Conservation (phyloP, 2,329 filamentous ascomycete genomes). For the Ophiostoma montium region DNA sequence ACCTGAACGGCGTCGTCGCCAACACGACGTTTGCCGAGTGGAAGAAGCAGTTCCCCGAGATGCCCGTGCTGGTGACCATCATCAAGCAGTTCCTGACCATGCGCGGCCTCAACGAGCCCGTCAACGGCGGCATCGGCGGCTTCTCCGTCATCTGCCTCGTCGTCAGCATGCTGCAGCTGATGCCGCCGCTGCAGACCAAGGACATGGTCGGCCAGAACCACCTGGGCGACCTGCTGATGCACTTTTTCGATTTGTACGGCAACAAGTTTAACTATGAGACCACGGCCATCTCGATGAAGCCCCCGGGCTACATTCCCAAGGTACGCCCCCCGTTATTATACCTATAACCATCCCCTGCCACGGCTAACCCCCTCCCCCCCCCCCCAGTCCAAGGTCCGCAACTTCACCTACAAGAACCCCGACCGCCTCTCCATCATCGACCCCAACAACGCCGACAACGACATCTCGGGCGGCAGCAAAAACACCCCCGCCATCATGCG, state of each 20-base stretch:
- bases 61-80: conserved; percentile 74
- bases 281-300: conserved; percentile 62
- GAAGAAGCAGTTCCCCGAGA: conserved; percentile 66
- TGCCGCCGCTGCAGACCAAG: conserved; percentile 54
- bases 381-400: conserved; percentile 28
- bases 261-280: conserved; percentile 58
- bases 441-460: conserved; percentile 71
- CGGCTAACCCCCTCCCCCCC: background rate
- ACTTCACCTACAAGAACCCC: conserved; percentile 41
- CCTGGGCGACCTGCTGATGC: conserved; percentile 67
- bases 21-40: conserved; percentile 69
- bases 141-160: conserved; percentile 92
- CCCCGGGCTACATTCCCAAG: conserved; percentile 66
- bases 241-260: conserved; percentile 84
- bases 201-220: conserved; percentile 48
- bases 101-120: conserved; percentile 81
- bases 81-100: conserved; percentile 90
- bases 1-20: conserved; percentile 65
- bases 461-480: conserved; percentile 75
- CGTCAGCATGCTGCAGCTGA: conserved; percentile 71
- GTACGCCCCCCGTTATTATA: conserved; percentile 29
- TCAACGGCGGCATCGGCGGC: conserved; percentile 79
- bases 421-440: conserved; percentile 78
- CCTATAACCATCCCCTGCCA: no score
- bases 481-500: conserved; percentile 53